Base-by-base conservation (phyloP, 1,139 yeast species). In the Diutina pseudorugosa region DNA sequence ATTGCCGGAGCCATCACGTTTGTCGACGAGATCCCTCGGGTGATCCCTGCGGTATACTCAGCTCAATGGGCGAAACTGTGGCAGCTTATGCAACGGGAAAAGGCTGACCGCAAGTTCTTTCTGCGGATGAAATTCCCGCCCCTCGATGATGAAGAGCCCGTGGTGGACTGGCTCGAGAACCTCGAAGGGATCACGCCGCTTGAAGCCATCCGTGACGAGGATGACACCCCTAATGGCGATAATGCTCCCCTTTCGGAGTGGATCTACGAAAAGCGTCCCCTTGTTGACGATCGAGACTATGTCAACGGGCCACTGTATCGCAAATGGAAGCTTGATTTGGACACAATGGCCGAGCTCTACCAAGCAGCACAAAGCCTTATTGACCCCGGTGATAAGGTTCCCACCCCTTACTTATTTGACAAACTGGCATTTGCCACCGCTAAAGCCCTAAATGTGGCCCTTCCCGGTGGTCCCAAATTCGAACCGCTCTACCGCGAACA, bases 61-160 rank as follows among this genome's bases (percentile, higher is more conserved):
- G 96, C 98, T 0, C 98, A 91, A 66, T 94, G 99, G 99, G 91
- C 96, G 0, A 76, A 95, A 0, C 77, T 83, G 70, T 93, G 98
- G 98, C 71, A 80, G 18, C 82, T 83, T 66, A 93, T 94, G 99
- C 77, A 98, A 61, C 75, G 93, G 53, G 98, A 93, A 63, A 93
- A 94, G 63, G 77, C 95, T 55, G 98, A 91, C 63, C 75, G 98
- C 57, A 75, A 82, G 47, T 95, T 88, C 63, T 93, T 94, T 67
- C 85, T 89, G 60, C 76, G 99, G 60, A 83, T 93, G 86, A 76
- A 90, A 53, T 86, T 93, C 59, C 99, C 99, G 1, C 93, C 96
- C 0, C 90, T 93, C 69, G 98, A 94, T 66, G 99, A 94, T 63
- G 98, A 94, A 64, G 98, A 91, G 64, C 96, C 97, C 0, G 95